Percentiles rank a stretch among this genome's conserved stretches.
Conservation (phyloP, 2,329 filamentous ascomycete genomes). For the Aspergillus fijiensis region DNA sequence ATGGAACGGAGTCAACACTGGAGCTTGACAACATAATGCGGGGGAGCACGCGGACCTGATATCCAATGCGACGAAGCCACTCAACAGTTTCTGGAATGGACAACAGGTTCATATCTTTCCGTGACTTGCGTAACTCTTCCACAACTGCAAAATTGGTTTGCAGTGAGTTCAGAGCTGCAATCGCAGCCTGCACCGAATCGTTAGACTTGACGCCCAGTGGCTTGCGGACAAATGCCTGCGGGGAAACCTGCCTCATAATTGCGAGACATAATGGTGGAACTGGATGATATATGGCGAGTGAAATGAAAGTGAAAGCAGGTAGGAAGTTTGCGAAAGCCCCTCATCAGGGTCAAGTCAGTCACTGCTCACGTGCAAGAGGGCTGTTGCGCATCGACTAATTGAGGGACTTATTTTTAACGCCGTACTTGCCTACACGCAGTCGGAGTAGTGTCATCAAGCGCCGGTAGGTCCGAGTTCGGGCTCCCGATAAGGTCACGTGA, state of each 20-base stretch:
- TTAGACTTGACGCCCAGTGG: conserved; percentile 15
- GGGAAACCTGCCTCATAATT: conserved; percentile 38
- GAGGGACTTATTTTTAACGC: background rate
- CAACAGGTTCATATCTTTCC: conserved; percentile 68
- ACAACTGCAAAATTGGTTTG: conserved; percentile 78
- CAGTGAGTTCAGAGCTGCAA: conserved; percentile 71
- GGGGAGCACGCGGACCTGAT: conserved; percentile 58
- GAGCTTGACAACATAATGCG: background rate
- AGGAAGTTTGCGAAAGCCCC: conserved; percentile 24
- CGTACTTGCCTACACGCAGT: background rate
- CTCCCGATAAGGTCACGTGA: background rate
- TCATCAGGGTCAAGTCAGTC: conserved; percentile 28
- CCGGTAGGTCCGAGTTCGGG: background rate
- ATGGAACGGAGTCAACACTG: conserved; percentile 5
- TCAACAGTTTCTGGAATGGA: conserved; percentile 80
- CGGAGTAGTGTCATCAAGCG: background rate
- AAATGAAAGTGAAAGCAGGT: conserved; percentile 19
- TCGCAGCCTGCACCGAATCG: conserved; percentile 57
- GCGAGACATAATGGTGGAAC: conserved; percentile 37
- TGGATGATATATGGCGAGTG: conserved; percentile 31
- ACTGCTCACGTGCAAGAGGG: conserved; percentile 9
- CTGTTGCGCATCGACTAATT: background rate
- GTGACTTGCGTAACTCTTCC: conserved; percentile 69
- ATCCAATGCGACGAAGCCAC: conserved; percentile 74
- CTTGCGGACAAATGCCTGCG: background rate